These are phyloP conservation scores for Thielaviopsis euricoi DNA, from an alignment of 2,329 filamentous ascomycete genomes.

Conservation along the genomic window DNA sequence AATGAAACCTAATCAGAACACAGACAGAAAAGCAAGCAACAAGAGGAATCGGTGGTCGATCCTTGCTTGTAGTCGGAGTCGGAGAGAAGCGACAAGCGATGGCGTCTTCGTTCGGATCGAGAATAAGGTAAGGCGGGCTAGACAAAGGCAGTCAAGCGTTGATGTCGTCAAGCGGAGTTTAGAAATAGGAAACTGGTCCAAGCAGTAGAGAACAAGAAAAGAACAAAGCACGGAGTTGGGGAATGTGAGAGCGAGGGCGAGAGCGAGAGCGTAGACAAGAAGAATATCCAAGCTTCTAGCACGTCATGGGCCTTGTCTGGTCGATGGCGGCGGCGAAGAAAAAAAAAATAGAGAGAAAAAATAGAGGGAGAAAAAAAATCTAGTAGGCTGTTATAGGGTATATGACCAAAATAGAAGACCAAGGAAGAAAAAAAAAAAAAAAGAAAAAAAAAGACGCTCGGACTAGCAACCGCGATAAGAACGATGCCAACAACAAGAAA, in stretches of 20 bases:
- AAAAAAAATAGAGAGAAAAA: background rate
- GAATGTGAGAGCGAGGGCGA: background rate
- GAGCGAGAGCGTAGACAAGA: no score
- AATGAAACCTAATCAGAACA: background rate
- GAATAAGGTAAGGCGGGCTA: no score
- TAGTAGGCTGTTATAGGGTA: background rate
- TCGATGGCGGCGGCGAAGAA: constrained; percentile 3
- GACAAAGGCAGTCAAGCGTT: no score
- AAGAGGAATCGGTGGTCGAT: constrained; percentile 31
- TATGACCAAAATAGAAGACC: background rate
- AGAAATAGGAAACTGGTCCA: no score
- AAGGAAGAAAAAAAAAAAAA: background rate
- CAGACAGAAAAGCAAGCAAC: background rate
- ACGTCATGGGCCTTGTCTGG: constrained; percentile 6
- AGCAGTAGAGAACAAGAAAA: background rate
- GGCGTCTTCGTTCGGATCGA: no score
- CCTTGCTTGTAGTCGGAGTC: constrained; percentile 27
- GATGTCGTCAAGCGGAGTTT: no score
- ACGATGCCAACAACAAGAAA: no score
- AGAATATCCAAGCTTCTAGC: constrained; percentile 9
- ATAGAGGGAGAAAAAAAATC: background rate
- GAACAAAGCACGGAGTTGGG: background rate
- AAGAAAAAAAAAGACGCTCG: background rate
- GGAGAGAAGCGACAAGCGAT: no score
- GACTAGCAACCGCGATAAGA: background rate